A percentile compares a stretch with the other conserved stretches of the same genome.
phyloP scores from a whole-genome alignment of 768 basidiomycete species.

The Leucocoprinus sp. region DNA sequence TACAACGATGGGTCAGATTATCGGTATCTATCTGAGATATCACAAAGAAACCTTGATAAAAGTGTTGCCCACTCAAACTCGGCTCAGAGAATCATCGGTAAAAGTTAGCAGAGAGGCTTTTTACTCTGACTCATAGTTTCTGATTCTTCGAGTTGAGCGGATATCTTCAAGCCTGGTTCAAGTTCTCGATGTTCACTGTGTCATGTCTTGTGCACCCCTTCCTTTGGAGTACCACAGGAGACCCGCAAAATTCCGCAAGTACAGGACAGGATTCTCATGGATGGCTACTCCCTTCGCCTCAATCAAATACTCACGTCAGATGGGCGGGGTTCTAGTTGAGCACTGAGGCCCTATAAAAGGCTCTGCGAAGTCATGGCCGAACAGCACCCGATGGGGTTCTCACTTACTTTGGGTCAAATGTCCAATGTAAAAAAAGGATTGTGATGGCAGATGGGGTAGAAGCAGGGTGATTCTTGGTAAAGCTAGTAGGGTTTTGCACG shows the following conservation, averaged over 20 bases:
- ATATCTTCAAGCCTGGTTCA: background rate
- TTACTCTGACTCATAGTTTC: background rate
- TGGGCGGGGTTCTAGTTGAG: constrained; percentile 13
- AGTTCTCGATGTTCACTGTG: background rate
- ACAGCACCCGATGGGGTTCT: constrained; percentile 17
- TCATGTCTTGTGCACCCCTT: background rate
- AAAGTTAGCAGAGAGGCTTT: background rate
- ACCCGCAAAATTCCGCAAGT: constrained; percentile 2
- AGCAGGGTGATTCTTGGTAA: constrained; percentile 11
- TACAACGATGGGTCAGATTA: background rate
- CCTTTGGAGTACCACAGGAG: constrained; percentile 1
- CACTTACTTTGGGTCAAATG: constrained; percentile 13
- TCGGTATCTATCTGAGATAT: constrained; percentile 8
- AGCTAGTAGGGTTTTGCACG: background rate
- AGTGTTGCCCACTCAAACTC: constrained; percentile 3
- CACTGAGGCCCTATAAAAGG: constrained; percentile 11
- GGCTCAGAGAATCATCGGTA: background rate
- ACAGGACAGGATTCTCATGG: constrained; percentile 11
- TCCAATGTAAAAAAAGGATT: constrained; percentile 7
- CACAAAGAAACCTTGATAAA: background rate
- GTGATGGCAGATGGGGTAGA: constrained; percentile 8
- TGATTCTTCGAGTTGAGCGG: too few species aligned
- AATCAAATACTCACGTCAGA: constrained; percentile 26
- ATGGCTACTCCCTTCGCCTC: constrained; percentile 4
- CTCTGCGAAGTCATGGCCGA: constrained; percentile 14